Base-by-base conservation (phyloP, 805 yeast genomes). In the Groenewaldozyma salmanticensis region DNA sequence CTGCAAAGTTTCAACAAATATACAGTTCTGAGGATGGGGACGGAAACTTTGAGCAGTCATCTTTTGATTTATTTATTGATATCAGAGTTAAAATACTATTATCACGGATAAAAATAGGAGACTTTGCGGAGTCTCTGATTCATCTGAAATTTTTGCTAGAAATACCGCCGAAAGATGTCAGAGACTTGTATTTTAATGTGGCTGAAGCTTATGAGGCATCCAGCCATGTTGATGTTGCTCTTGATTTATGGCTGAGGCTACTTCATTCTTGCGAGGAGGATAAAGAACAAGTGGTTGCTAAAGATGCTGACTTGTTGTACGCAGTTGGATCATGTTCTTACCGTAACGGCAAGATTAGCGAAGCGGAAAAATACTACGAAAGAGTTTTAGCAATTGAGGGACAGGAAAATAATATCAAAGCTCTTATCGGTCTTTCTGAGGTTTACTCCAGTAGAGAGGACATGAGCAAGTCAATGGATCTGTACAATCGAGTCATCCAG, bases 51-150 rank as follows among this genome's bases (percentile, higher is more conserved):
- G 31, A 42, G 16, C 45, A 45, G 15, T 41, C 42, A 6, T 41
- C 43, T 13, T 75, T 61, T 49, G 59, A 69, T 5, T 60, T 92
- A 17, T 97, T 97, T 1, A 77, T 88, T 36, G 97, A 90, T 63
- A 83, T 92, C 20, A 63, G 97, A 41, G 79, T 77, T 22, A 84
- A 92, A 58, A 57, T 92, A 19, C 94, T 95, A 0, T 59, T 77
- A 7, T 68, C 84, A 37, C 70, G 98, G 44, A 62, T 92, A 24
- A 78, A 52, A 9, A 35, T 42, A 17, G 55, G 75, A 39, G 69
- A 79, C 34, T 65, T 69, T 21, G 72, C 71, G 1, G 96, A 88
- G 50, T 95, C 96, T 0, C 54, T 79, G 43, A 61, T 59, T 5
- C 96, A 90, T 57, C 81, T 83, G 51, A 66, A 58, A 31, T 72